Evolutionary conservation across 495 filamentous ascomycete genomes (phyloP).

Genomic region (Melanomma pulvis-pyrius): DNA sequence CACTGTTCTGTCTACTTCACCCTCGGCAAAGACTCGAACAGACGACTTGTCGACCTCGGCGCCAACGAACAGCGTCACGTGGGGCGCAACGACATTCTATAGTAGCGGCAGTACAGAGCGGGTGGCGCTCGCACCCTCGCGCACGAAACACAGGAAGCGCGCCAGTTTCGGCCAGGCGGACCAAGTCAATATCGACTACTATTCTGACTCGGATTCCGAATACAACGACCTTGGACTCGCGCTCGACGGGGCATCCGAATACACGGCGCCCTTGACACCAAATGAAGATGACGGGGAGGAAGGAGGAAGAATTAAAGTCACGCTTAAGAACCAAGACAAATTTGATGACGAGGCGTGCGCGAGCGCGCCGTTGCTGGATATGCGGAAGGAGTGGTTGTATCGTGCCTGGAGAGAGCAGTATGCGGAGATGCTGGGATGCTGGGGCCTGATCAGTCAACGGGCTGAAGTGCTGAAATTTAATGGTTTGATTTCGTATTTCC

Average conservation of each 20-base stretch:
- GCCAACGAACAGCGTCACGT: slow-evolving; percentile 62
- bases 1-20: slow-evolving; percentile 71
- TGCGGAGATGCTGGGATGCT: slow-evolving; percentile 77
- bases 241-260: slow-evolving; percentile 45
- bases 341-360: slow-evolving; percentile 80
- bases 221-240: slow-evolving; percentile 35
- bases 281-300: slow-evolving; percentile 13
- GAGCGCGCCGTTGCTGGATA: slow-evolving; percentile 69
- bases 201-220: slow-evolving; percentile 37
- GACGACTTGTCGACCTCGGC: slow-evolving; percentile 63
- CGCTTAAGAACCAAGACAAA: slow-evolving; percentile 71
- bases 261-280: slow-evolving; percentile 39
- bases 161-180: slow-evolving; percentile 33
- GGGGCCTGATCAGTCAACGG: slow-evolving; percentile 74
- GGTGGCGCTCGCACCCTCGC: neutral
- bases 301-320: slow-evolving; percentile 54
- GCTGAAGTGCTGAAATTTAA: slow-evolving; percentile 87
- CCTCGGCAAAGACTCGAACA: slow-evolving; percentile 59
- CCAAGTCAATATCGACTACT: slow-evolving; percentile 22
- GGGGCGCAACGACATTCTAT: slow-evolving; percentile 66
- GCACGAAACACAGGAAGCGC: slow-evolving; percentile 29
- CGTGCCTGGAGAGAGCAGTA: slow-evolving; percentile 75
- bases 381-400: slow-evolving; percentile 61
- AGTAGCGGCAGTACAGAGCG: slow-evolving; percentile 44
- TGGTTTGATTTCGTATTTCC: slow-evolving; percentile 49